These are phyloP conservation scores for Heterotrichella gracilis DNA, from an alignment of 352 stramenopile genomes.

Conservation along the genomic window DNA sequence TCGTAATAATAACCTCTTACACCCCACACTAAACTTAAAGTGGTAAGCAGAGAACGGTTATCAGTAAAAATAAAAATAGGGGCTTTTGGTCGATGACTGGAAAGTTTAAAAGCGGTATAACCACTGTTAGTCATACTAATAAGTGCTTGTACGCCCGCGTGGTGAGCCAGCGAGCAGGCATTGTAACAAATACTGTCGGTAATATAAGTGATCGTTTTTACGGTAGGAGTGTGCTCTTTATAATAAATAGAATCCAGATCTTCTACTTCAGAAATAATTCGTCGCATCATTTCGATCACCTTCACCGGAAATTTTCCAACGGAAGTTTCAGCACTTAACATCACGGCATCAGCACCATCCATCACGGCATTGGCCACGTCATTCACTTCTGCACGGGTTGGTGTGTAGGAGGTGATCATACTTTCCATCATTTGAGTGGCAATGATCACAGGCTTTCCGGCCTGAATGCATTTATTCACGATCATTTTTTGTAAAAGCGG, in stretches of 20 bases:
- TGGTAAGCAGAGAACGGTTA: not conserved
- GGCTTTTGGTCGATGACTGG: not conserved
- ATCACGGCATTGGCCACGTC: conserved; percentile 92
- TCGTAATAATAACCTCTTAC: not conserved
- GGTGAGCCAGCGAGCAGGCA: not conserved
- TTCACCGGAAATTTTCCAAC: conserved; percentile 71
- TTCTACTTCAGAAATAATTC: not conserved
- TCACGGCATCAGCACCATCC: conserved; percentile 78
- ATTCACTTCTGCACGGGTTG: conserved; percentile 82
- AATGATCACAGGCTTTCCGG: conserved; percentile 77
- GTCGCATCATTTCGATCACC: conserved; percentile 58
- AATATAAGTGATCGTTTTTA: not conserved
- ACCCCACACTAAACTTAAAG: not conserved
- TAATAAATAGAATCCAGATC: conserved; percentile 4
- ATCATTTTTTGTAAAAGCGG: conserved; percentile 34
- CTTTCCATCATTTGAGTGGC: conserved; percentile 96
- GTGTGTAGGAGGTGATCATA: conserved; percentile 75
- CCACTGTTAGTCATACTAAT: not conserved
- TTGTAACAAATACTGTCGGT: conserved; percentile 5
- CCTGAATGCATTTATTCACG: conserved; percentile 73
- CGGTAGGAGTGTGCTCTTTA: not conserved
- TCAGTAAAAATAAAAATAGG: not conserved
- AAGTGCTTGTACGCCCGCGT: not conserved
- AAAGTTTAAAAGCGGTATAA: conserved; percentile 4
- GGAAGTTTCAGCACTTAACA: conserved; percentile 85